Conservation (phyloP, 2,329 filamentous ascomycete species). For the Cercospora sp. region DNA sequence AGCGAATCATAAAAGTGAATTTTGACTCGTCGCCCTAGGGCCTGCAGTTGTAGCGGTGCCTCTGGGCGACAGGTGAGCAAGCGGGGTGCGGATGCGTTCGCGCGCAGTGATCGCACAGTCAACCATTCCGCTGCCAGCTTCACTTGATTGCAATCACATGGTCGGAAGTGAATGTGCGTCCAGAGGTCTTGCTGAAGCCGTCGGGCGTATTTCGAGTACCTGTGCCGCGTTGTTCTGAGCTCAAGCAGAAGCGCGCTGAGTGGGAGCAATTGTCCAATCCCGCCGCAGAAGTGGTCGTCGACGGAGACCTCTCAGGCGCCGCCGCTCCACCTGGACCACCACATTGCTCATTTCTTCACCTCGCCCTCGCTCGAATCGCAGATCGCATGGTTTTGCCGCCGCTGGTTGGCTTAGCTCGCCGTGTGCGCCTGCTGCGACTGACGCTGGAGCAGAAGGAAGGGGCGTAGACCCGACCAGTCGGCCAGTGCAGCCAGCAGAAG, state of each 20-base stretch:
- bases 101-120: not conserved
- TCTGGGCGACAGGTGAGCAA: not conserved
- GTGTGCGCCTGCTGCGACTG: not conserved
- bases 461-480: not conserved
- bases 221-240: not conserved
- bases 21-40: not conserved
- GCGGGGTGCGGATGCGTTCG: not conserved
- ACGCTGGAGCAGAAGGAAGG: not conserved
- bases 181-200: not conserved
- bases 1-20: not conserved
- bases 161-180: not conserved
- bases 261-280: constrained; percentile 1
- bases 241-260: not conserved
- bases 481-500: not conserved
- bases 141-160: not conserved
- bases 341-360: not conserved
- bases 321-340: not conserved
- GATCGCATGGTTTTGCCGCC: not conserved
- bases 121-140: not conserved
- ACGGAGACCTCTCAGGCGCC: constrained; percentile 1
- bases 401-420: not conserved
- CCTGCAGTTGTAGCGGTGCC: not conserved
- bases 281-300: not conserved
- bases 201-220: not conserved
- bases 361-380: not conserved